Percentiles rank a stretch among this genome's conserved stretches.
Conservation (phyloP, 768 basidiomycete species). For the Kwoniella sp. region DNA sequence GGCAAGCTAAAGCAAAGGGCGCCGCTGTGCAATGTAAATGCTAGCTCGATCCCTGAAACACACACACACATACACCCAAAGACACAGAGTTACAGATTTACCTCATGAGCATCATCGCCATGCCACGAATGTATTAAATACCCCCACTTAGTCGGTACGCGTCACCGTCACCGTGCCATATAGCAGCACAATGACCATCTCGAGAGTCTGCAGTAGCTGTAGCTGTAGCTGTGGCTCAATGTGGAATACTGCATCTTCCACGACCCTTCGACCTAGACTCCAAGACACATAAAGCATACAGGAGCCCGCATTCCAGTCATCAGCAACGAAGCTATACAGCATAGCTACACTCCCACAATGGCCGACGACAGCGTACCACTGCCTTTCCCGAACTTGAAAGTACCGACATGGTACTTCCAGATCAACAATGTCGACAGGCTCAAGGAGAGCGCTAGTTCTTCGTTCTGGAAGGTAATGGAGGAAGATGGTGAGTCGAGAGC, state of each 20-base stretch:
- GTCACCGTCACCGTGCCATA: background rate
- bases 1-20: background rate
- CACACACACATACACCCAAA: background rate
- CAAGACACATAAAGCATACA: too few species aligned
- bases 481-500: constrained; percentile 68
- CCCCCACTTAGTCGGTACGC: background rate
- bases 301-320: too few species aligned
- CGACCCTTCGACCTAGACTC: too few species aligned
- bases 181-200: too few species aligned
- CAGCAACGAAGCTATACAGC: too few species aligned
- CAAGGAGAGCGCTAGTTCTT: constrained; percentile 68
- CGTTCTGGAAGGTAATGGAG: constrained; percentile 73
- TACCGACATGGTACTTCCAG: constrained; percentile 78
- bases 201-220: too few species aligned
- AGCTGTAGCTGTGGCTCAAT: background rate
- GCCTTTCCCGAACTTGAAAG: constrained; percentile 80
- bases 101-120: background rate
- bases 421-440: constrained; percentile 68
- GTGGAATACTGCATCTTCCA: too few species aligned
- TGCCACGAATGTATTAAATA: background rate
- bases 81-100: background rate
- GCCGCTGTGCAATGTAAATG: background rate
- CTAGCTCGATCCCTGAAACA: background rate
- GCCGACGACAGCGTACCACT: constrained; percentile 76
- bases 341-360: constrained; percentile 62